These are phyloP conservation scores for Cercospora brassicicola DNA, from an alignment of 2,329 filamentous ascomycete species.

Conservation along the genomic window DNA sequence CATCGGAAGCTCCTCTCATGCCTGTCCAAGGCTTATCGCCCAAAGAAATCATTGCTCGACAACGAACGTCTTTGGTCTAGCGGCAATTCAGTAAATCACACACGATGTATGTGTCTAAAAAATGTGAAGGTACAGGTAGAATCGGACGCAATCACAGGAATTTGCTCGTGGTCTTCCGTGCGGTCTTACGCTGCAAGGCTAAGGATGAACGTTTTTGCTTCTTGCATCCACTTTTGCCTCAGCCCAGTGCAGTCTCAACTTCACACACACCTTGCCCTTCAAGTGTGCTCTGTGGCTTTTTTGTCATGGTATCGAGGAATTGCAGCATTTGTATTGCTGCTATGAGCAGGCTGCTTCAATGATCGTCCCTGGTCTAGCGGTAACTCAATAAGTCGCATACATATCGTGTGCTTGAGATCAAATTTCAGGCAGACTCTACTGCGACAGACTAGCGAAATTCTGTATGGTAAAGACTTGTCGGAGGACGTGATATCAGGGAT, in stretches of 20 bases:
- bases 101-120: neutral
- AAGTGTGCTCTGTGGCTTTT: no score
- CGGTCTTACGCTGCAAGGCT: neutral
- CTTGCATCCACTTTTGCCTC: neutral
- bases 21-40: no score
- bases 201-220: neutral
- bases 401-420: neutral
- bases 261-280: no score
- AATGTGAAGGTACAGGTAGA: neutral
- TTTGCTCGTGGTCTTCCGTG: no score
- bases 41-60: no score
- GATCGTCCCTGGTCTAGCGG: neutral
- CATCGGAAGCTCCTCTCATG: no score
- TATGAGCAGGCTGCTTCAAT: neutral
- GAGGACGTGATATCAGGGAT: no score
- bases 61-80: neutral
- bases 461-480: no score
- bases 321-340: neutral
- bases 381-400: neutral
- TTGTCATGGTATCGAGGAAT: no score
- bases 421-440: no score
- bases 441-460: no score
- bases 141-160: no score
- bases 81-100: neutral
- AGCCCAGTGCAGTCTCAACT: neutral